These are phyloP conservation scores for Eucalyptus tenuipes DNA, from an alignment of 345 rosid genomes.

Conservation along the genomic window DNA sequence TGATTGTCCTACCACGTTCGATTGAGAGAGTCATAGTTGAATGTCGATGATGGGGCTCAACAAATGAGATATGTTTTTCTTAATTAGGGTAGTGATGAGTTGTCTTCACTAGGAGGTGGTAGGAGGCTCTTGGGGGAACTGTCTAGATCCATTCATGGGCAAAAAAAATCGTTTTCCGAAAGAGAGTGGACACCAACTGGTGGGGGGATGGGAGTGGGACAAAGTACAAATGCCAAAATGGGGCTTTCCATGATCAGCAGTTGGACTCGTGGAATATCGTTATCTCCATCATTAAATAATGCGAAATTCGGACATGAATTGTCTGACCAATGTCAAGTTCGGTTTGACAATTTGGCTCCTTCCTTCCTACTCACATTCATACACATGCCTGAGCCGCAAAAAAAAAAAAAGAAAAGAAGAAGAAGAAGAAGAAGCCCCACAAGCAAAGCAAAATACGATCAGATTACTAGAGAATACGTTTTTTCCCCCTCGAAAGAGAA, in stretches of 20 bases:
- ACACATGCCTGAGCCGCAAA: background rate
- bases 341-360: background rate
- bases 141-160: background rate
- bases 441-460: background rate
- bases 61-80: background rate
- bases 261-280: background rate
- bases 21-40: background rate
- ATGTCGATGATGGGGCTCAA: background rate
- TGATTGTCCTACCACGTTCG: background rate
- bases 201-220: background rate
- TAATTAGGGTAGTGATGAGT: background rate
- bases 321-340: background rate
- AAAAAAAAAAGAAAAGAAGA: background rate
- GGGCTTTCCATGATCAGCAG: background rate
- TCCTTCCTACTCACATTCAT: background rate
- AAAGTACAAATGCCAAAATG: background rate
- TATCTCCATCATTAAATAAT: background rate
- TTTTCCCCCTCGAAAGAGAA: too few species aligned
- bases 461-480: background rate
- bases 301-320: background rate
- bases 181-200: background rate
- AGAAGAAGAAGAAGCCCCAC: background rate
- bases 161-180: background rate
- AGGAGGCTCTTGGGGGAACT: background rate
- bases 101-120: background rate